Evolutionary conservation across 2,329 filamentous ascomycete species (phyloP), one percentile per base, ranked within the genome.

Genomic region (Fusarium sp.): DNA sequence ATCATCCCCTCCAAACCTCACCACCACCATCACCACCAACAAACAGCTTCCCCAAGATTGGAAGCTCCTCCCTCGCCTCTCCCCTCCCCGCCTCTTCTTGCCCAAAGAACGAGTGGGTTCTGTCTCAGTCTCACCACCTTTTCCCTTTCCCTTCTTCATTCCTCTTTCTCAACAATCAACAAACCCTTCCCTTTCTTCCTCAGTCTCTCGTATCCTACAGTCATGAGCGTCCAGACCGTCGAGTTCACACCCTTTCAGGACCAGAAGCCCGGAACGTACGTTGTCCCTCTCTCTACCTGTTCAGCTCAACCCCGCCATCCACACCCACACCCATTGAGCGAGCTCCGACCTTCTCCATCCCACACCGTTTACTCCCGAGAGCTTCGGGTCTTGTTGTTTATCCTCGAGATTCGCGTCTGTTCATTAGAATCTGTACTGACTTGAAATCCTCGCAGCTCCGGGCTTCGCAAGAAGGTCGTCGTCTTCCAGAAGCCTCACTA

Each of bases 241-340:
- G 90, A 93, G 78, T 91, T 98, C 84, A 91, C 91, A 83, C 91
- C 95, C 69, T 98, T 96, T 85, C 89, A 92, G 74, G 96, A 98
- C 89, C 96, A 99, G 90, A 99, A 99, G 90, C 95, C 96, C 75
- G 96, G 96, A 90, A 98, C 96, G 96, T 98, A 91, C 85, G 96
- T 95, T 77, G 75, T 74, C 71, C 71, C 42, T 51, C 60, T 29
- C 42, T 51, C 60, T 29, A 56, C 49, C 42, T 31, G 29, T 4
- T 51, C 60, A 38, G 29, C 3, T 51, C 60, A 38, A 56, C 59
- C 53, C 59, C 60, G 40, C 58, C 59, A 49, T 40, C 24, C 27
- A 22, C 59, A 40, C 49, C 24, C 27, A 22, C 59, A 40, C 49
- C 55, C 46, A 31, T 62, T 58, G 60, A 61, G 40, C 53, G 62